Conservation (phyloP, 2,329 filamentous ascomycete species). For the Eurotiales sp. region DNA sequence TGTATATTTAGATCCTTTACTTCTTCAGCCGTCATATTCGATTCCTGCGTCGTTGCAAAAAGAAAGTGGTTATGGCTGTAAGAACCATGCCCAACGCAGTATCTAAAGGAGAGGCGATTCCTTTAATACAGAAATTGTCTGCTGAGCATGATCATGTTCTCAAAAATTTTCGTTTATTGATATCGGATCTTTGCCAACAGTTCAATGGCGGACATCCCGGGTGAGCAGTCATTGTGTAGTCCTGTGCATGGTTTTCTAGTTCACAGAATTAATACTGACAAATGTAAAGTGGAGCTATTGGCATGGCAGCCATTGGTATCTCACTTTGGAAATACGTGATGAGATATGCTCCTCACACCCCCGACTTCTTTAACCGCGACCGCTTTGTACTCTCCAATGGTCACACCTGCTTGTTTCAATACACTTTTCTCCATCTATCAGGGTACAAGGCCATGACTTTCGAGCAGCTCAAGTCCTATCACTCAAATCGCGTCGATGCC, state of each 20-base stretch:
- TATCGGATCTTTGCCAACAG: conserved; percentile 66
- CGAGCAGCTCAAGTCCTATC: conserved; percentile 56
- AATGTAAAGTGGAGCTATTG: conserved; percentile 49
- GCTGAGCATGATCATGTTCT: too few relatives aligned
- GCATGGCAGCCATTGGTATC: conserved; percentile 54
- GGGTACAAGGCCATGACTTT: conserved; percentile 56
- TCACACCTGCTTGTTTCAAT: conserved; percentile 55
- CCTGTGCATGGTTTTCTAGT: background rate
- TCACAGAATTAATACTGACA: background rate
- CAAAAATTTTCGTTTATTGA: too few relatives aligned
- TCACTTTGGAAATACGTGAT: conserved; percentile 61
- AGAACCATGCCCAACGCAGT: too few relatives aligned
- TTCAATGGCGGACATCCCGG: conserved; percentile 68
- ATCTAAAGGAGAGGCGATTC: too few relatives aligned
- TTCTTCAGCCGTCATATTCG: too few relatives aligned
- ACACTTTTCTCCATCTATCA: conserved; percentile 51
- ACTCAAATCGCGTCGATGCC: too few relatives aligned
- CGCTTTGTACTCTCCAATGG: conserved; percentile 62
- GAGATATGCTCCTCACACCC: conserved; percentile 55
- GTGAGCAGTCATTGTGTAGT: conserved; percentile 36
- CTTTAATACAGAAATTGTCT: too few relatives aligned
- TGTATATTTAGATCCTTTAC: too few relatives aligned
- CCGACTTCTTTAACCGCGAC: conserved; percentile 59
- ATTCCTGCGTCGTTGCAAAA: too few relatives aligned
- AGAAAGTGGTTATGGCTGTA: too few relatives aligned